Evolutionary conservation across 1,284 basidiomycete species (phyloP).

Genomic region (Apiotrichum mycotoxinovorans): DNA sequence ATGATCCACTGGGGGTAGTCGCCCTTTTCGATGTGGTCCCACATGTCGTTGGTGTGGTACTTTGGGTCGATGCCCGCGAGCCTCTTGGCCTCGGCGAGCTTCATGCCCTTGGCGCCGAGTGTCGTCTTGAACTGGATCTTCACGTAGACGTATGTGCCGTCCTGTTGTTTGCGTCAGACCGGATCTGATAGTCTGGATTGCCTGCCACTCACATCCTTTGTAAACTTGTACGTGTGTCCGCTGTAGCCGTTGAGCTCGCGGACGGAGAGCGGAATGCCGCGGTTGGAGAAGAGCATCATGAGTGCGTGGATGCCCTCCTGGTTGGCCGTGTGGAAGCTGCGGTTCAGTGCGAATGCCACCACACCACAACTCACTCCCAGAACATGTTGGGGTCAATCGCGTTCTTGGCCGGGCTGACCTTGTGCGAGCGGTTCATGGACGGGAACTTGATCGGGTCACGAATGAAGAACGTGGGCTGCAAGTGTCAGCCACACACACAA

Average conservation of each 20-base stretch:
- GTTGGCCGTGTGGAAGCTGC: conserved; percentile 52
- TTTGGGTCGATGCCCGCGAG: conserved; percentile 50
- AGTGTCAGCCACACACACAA: conserved; percentile 3
- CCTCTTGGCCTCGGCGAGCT: conserved; percentile 39
- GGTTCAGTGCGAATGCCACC: conserved; percentile 31
- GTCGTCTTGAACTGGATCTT: conserved; percentile 80
- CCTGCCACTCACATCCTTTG: conserved; percentile 53
- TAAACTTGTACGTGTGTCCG: conserved; percentile 45
- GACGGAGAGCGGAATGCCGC: conserved; percentile 71
- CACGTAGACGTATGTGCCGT: conserved; percentile 62
- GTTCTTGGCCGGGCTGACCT: conserved; percentile 67
- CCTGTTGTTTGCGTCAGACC: conserved; percentile 39
- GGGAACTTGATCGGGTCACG: conserved; percentile 77
- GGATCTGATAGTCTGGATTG: too few species aligned
- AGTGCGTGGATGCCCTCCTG: conserved; percentile 65
- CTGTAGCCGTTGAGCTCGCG: conserved; percentile 84
- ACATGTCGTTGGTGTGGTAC: conserved; percentile 74
- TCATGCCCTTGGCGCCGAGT: conserved; percentile 68
- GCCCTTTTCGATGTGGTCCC: conserved; percentile 61
- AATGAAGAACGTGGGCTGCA: conserved; percentile 72
- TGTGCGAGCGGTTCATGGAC: conserved; percentile 68
- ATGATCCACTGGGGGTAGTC: conserved; percentile 70
- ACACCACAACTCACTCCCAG: conserved; percentile 63
- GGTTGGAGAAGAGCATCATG: conserved; percentile 74
- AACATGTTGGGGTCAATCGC: conserved; percentile 45